Base-by-base conservation (phyloP, 2,329 filamentous ascomycete species). In the Ceratocystis papillata region DNA sequence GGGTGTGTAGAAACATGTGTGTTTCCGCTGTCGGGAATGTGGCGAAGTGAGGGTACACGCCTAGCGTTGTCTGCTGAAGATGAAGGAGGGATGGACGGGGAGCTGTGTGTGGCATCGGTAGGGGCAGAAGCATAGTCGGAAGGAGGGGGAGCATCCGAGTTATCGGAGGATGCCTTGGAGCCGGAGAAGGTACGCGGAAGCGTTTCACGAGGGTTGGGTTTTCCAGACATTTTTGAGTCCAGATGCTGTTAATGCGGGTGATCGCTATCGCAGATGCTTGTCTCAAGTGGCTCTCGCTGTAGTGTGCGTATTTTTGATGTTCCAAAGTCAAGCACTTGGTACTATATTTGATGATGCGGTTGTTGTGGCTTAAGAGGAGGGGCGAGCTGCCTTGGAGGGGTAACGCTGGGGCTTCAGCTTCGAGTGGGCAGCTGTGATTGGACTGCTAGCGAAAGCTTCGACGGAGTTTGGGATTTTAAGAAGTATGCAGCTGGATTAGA, bases 191-290 rank as follows among this genome's bases (percentile, higher is more conserved):
- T 67, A 25, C 66, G 63, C 28, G 62, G 64, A 17, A 63, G 46
- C 53, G 63, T 62, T 46, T 67, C 66, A 41, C 63, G 62, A 25
- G 63, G 66, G 37, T 48, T 67, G 22, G 63, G 65, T 48, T 67
- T 67, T 33, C 63, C 57, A 33, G 66, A 57, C 63, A 65, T 67
- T 55, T 20, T 46, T 50, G 20, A 20, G 5, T 53, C 22, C 20
- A 20, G 15, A 2, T 53, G 10, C 48, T 53, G 37, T 53, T 53
- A 12, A 20, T 22, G 17, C 5, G 48, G 48, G 22, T n/a, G 17
- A 25, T 53, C 15, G 55, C 15, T 22, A 59, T 59, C 28, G 8
- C 17, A 10, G 28, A 28, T 37, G 5, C 7, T 37, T 59, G 28
- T 30, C 10, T 12, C 8, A 4, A 41, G 12, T 41, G 37, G 37